Evolutionary conservation across 2,329 filamentous ascomycete genomes (phyloP), one percentile per base, ranked within the genome.

Genomic region (Colletotrichum sp.): DNA sequence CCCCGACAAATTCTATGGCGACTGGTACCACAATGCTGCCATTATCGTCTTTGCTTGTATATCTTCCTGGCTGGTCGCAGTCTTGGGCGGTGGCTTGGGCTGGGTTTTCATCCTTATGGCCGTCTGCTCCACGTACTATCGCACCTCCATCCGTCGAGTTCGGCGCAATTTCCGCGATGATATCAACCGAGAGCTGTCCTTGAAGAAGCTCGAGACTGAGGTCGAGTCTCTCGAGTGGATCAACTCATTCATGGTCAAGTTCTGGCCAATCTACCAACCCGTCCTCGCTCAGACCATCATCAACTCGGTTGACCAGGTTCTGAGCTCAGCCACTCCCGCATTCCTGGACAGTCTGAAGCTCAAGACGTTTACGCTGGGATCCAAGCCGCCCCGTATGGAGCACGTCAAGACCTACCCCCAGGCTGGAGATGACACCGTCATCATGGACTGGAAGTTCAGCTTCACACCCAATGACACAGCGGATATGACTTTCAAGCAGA

Each of bases 381-480:
- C 95, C 10, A 99, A 99, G 86, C 96, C 97, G 32, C 98, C 98
- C 7, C 93, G 97, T 34, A 92, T 99, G 88, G 97, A 99, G 86
- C 96, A 99, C 82, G 97, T 99, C 85, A 99, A 98, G 89, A 98
- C 97, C 0, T 98, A 99, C 80, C 96, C 96, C 74, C 98, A 97
- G 85, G 95, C 95, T 2, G 95, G 98, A 80, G 96, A 98, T 78
- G 97, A 99, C 82, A 93, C 96, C 74, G 95, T 99, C 57, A 92
- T 99, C 81, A 99, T 99, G 97, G 97, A 99, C 84, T 99, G 97
- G 97, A 98, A 98, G 82, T 99, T 99, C 86, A 99, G 96, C 89
- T 99, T 99, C 87, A 99, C 95, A 0, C 97, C 97, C 39, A 99
- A 97, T 79, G 98, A 99, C 84, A 94, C 92, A 4, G 93, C 94